Evolutionary conservation across 75 land plant species (phyloP).

Genomic region (Larix kaempferi): DNA sequence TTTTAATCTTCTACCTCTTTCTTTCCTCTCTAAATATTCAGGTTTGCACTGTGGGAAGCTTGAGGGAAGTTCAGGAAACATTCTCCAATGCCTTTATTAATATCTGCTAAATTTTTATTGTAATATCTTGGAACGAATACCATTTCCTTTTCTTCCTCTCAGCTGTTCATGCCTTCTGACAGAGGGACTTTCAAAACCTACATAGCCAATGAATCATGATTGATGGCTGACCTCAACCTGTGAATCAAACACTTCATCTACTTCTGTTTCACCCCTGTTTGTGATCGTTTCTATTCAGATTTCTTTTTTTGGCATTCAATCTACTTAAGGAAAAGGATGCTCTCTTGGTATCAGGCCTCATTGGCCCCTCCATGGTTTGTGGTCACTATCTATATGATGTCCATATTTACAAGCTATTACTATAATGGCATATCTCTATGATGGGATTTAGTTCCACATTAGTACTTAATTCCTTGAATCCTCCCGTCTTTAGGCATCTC

Average conservation of each 20-base stretch:
- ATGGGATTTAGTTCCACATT: neutral
- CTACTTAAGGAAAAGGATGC: neutral
- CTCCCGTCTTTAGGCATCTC: too few relatives aligned
- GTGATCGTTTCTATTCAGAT: neutral
- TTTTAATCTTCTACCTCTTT: neutral
- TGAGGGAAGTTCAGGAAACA: neutral
- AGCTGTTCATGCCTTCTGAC: neutral
- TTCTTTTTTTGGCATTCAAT: neutral
- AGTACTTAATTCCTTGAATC: neutral
- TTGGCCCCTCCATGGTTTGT: too few relatives aligned
- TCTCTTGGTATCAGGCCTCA: too few relatives aligned
- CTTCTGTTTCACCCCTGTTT: neutral
- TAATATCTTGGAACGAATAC: neutral
- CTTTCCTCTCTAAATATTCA: neutral
- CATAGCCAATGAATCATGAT: neutral
- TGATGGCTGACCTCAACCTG: neutral
- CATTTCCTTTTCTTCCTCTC: neutral
- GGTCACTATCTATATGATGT: too few relatives aligned
- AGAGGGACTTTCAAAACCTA: neutral
- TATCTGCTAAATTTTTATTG: neutral
- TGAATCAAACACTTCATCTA: neutral
- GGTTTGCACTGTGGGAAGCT: neutral
- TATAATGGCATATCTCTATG: too few relatives aligned
- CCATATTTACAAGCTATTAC: too few relatives aligned
- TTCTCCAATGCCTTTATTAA: neutral